A percentile compares a stretch with the other conserved stretches of the same genome.
phyloP scores from a whole-genome alignment of 2,329 filamentous ascomycete genomes.

The Scorias spongiosa region DNA sequence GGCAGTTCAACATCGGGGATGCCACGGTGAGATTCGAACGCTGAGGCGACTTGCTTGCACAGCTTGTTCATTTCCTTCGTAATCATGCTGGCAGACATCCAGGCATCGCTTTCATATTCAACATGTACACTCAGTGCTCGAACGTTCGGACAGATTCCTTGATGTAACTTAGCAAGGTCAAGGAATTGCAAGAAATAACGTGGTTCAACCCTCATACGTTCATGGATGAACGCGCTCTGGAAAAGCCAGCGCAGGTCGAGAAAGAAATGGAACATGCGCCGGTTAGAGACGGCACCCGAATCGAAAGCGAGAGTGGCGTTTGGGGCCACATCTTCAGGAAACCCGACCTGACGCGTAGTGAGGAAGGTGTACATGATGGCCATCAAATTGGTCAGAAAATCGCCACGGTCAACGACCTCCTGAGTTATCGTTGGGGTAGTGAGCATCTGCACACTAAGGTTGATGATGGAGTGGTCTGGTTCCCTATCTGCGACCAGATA shows the following conservation, averaged over 20 bases:
- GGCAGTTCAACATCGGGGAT: conserved; percentile 50
- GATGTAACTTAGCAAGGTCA: conserved; percentile 87
- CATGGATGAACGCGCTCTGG: conserved; percentile 73
- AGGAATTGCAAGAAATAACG: conserved; percentile 89
- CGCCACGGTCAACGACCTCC: conserved; percentile 85
- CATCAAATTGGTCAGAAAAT: conserved; percentile 89
- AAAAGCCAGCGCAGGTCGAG: conserved; percentile 85
- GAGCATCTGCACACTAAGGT: conserved; percentile 88
- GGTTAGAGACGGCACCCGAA: conserved; percentile 83
- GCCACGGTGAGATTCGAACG: conserved; percentile 47
- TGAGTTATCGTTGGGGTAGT: conserved; percentile 94
- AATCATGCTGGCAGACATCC: conserved; percentile 91
- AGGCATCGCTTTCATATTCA: conserved; percentile 94
- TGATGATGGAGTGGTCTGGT: conserved; percentile 96
- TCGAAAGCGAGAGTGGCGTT: conserved; percentile 84
- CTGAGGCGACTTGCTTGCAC: conserved; percentile 74
- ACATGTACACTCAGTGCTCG: conserved; percentile 89
- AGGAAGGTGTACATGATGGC: conserved; percentile 96
- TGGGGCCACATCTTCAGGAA: conserved; percentile 76
- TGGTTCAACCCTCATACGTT: conserved; percentile 65
- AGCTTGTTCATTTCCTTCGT: conserved; percentile 90
- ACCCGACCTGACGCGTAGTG: conserved; percentile 87
- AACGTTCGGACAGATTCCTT: conserved; percentile 90
- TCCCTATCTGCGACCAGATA: conserved; percentile 94
- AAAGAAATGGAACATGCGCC: conserved; percentile 96